Evolutionary conservation across 176 grass and related monocot genomes (phyloP).

Genomic region (Musa schizocarpa): DNA sequence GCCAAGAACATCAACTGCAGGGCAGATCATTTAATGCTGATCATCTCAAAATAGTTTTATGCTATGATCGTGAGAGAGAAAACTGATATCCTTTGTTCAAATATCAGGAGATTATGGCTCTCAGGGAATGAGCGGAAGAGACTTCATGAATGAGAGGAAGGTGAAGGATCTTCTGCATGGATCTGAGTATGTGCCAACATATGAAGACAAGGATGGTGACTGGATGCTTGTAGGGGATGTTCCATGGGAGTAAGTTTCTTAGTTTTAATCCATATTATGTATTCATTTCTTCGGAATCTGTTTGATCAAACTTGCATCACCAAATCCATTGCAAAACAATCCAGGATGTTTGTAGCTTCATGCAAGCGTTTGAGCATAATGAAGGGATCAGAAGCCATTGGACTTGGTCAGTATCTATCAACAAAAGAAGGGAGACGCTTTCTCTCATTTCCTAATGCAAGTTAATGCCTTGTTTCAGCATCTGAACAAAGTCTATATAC

Average conservation of each 20-base stretch:
- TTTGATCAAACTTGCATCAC: background rate
- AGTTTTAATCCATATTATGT: background rate
- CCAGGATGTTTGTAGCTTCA: slow-evolving; percentile 41
- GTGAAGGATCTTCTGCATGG: slow-evolving; percentile 35
- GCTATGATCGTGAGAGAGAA: too few species aligned
- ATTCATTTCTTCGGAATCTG: background rate
- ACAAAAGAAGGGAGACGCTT: background rate
- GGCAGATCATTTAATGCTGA: too few species aligned
- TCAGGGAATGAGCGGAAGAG: slow-evolving; percentile 45
- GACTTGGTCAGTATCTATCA: slow-evolving; percentile 26
- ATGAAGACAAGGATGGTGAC: slow-evolving; percentile 31
- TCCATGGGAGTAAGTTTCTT: slow-evolving; percentile 30
- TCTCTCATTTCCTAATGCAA: too few species aligned
- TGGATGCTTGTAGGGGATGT: slow-evolving; percentile 37
- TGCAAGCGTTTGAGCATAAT: slow-evolving; percentile 43
- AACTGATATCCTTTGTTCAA: background rate
- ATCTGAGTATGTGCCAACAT: slow-evolving; percentile 32
- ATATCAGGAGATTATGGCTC: slow-evolving; percentile 50
- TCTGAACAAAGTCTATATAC: background rate
- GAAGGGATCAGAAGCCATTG: slow-evolving; percentile 43
- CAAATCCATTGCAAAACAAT: background rate
- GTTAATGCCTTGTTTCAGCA: too few species aligned
- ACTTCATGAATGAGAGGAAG: slow-evolving; percentile 59
- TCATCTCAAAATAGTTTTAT: too few species aligned
- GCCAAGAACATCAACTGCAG: too few species aligned